phyloP scores from a whole-genome alignment of 2,329 filamentous ascomycete species.

The Mycogone perniciosa region DNA sequence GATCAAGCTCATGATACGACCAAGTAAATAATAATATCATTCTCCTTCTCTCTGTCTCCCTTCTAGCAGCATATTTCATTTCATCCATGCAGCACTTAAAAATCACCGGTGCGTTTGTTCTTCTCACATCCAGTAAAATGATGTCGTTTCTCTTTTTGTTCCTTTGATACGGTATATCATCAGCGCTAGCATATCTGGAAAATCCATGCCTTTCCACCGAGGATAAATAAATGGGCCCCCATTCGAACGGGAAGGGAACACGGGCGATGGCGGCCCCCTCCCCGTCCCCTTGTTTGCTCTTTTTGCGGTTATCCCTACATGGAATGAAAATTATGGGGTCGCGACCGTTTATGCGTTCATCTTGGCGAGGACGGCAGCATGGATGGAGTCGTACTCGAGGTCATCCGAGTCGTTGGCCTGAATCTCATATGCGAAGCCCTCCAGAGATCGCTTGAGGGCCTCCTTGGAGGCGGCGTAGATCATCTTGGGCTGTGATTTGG shows the following conservation, averaged over 20 bases:
- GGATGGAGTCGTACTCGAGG: slow-evolving; percentile 68
- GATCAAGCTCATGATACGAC: slow-evolving; percentile 21
- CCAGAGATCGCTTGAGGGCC: slow-evolving; percentile 72
- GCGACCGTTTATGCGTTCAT: slow-evolving; percentile 8
- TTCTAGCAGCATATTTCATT: slow-evolving; percentile 2
- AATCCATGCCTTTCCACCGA: slow-evolving; percentile 9
- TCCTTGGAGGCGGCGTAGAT: slow-evolving; percentile 86
- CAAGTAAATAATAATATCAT: background rate
- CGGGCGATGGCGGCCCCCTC: slow-evolving; percentile 2
- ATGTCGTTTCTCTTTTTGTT: slow-evolving; percentile 2
- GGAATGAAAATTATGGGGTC: slow-evolving; percentile 10
- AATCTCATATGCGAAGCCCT: slow-evolving; percentile 67
- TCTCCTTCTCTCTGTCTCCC: background rate
- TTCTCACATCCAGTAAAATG: slow-evolving; percentile 4
- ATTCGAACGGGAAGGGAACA: slow-evolving; percentile 4
- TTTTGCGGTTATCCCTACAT: background rate
- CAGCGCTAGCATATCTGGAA: slow-evolving; percentile 11
- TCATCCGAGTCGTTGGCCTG: slow-evolving; percentile 82
- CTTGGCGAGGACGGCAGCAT: slow-evolving; percentile 52
- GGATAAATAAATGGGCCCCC: background rate
- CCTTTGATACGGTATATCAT: slow-evolving; percentile 9
- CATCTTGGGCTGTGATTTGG: slow-evolving; percentile 65
- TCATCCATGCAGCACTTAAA: background rate
- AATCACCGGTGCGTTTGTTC: background rate
- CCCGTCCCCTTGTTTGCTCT: background rate